Percentiles rank a stretch among this genome's conserved stretches.
phyloP scores from a whole-genome alignment of 108 stramenopile genomes.

The Aurantiochytrium sp. region DNA sequence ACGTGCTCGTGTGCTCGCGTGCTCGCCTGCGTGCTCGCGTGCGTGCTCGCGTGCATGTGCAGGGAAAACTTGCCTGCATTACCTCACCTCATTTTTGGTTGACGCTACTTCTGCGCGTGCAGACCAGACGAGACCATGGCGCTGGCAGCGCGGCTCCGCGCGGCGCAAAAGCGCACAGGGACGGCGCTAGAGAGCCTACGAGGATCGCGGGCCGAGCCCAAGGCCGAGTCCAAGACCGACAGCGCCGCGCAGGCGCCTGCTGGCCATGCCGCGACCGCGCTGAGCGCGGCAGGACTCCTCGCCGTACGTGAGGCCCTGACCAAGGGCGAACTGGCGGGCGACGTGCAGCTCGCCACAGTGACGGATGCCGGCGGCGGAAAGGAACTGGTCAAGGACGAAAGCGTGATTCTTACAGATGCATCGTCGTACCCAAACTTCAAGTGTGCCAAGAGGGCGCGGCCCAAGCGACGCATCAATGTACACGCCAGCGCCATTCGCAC shows the following conservation, averaged over 20 bases:
- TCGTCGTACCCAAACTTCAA: not conserved
- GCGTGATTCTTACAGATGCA: not conserved
- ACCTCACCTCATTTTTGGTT: too few species aligned
- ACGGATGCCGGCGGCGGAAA: not conserved
- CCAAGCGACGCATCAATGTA: not conserved
- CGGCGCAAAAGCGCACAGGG: too few species aligned
- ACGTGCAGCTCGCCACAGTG: not conserved
- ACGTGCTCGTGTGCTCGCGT: too few species aligned
- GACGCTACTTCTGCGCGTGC: too few species aligned
- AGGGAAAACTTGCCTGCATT: too few species aligned
- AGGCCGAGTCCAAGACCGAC: too few species aligned
- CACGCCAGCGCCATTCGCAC: not conserved
- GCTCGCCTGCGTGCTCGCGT: too few species aligned
- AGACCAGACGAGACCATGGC: not conserved
- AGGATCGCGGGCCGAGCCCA: too few species aligned
- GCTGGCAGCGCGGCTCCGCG: too few species aligned
- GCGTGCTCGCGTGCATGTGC: too few species aligned
- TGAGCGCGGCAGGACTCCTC: not conserved
- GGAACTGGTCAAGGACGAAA: not conserved
- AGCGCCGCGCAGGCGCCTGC: too few species aligned
- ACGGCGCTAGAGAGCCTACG: too few species aligned
- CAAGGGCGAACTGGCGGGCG: not conserved
- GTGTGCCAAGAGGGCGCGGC: not conserved
- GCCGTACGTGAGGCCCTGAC: not conserved
- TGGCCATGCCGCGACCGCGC: not conserved